Conservation (phyloP, 192 early-diverging fungal species). For the Umbelopsis vinacea region DNA sequence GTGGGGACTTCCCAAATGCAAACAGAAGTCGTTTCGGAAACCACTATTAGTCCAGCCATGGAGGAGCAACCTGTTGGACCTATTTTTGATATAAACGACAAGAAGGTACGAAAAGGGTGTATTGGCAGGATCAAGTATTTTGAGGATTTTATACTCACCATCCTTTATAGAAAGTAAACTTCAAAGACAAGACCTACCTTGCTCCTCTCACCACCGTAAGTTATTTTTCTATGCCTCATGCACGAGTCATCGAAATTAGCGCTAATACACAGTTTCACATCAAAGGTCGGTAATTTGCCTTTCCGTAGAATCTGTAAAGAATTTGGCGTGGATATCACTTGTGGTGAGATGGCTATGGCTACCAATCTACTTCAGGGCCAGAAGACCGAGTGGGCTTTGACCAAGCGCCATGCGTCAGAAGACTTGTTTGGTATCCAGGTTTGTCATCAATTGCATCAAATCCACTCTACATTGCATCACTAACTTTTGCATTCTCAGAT, state of each 20-base stretch:
- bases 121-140: background rate
- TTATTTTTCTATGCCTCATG: background rate
- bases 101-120: slow-evolving; percentile 39
- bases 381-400: slow-evolving; percentile 79
- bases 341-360: slow-evolving; percentile 93
- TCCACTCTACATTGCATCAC: background rate
- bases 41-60: background rate
- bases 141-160: background rate
- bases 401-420: slow-evolving; percentile 84
- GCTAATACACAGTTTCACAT: background rate
- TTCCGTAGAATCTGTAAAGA: slow-evolving; percentile 94
- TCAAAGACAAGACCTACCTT: slow-evolving; percentile 87
- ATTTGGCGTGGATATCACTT: slow-evolving; percentile 95
- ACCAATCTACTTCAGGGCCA: slow-evolving; percentile 68
- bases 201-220: slow-evolving; percentile 91
- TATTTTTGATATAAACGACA: slow-evolving; percentile 61
- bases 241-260: background rate
- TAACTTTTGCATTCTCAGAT: slow-evolving; percentile 36
- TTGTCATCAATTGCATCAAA: background rate
- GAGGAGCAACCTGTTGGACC: slow-evolving; percentile 40
- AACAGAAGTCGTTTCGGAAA: background rate
- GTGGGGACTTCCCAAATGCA: background rate
- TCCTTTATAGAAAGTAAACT: slow-evolving; percentile 55
- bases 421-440: slow-evolving; percentile 91
- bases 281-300: slow-evolving; percentile 88